A percentile compares a stretch with the other conserved stretches of the same genome.
These are phyloP conservation scores for Colletotrichum sp. DNA, from an alignment of 2,329 filamentous ascomycete genomes.

Conservation along the genomic window DNA sequence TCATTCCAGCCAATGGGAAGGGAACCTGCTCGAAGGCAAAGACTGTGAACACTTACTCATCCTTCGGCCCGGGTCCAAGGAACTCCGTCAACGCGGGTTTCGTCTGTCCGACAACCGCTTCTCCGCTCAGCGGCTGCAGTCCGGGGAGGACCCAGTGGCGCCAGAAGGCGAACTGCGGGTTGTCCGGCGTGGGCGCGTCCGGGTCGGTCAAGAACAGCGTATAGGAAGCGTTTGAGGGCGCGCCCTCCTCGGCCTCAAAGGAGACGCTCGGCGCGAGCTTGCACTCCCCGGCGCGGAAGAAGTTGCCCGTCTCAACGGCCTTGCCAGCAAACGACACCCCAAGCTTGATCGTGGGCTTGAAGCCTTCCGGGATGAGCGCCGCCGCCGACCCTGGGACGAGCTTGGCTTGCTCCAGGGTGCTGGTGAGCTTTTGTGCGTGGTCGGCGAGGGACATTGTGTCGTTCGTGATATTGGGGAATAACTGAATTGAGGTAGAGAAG, in stretches of 20 bases:
- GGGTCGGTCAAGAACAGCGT: conserved; percentile 57
- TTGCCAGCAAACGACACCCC: conserved; percentile 39
- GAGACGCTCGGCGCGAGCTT: conserved; percentile 39
- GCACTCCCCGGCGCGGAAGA: conserved; percentile 44
- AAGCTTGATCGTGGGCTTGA: conserved; percentile 46
- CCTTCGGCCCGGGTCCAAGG: conserved; percentile 48
- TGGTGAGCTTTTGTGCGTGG: conserved; percentile 26
- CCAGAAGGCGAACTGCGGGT: conserved; percentile 61
- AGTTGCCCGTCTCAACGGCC: conserved; percentile 38
- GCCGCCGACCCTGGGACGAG: conserved; percentile 46
- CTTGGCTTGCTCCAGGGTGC: conserved; percentile 38
- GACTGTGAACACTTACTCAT: conserved; percentile 41
- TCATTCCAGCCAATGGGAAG: neutral
- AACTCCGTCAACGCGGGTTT: conserved; percentile 45
- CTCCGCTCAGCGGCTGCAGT: conserved; percentile 33
- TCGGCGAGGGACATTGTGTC: conserved; percentile 15
- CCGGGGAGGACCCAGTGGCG: conserved; percentile 56
- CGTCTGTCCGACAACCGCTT: conserved; percentile 28
- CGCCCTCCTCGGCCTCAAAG: conserved; percentile 38
- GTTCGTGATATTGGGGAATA: neutral
- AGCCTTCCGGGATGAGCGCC: conserved; percentile 43
- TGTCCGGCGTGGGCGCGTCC: conserved; percentile 59
- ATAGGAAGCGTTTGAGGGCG: conserved; percentile 38
- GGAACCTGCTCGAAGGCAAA: neutral
- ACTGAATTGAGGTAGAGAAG: neutral